Evolutionary conservation across 2,329 filamentous ascomycete species (phyloP).

Genomic region (Nemania bipapillata): DNA sequence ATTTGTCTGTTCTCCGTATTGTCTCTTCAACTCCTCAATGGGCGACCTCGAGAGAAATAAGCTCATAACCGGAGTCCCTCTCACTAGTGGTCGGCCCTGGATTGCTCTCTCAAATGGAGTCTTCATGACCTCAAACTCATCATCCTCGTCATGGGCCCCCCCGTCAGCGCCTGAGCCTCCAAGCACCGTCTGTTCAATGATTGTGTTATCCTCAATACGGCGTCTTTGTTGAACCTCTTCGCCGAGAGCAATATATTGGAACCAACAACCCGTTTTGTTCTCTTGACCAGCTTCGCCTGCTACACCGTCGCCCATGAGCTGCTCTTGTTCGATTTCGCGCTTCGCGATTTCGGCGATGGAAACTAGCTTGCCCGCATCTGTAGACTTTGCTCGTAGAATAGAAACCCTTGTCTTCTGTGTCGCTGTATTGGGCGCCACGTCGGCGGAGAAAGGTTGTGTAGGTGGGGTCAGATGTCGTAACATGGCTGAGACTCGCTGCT

Average conservation of each 20-base stretch:
- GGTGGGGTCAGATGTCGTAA: conserved; percentile 55
- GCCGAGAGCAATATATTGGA: conserved; percentile 68
- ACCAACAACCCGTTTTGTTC: conserved; percentile 53
- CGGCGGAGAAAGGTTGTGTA: conserved; percentile 6
- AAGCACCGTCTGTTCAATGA: conserved; percentile 60
- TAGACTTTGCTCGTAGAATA: conserved; percentile 62
- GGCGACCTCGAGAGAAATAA: conserved; percentile 67
- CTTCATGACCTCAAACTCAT: conserved; percentile 68
- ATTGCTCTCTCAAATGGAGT: conserved; percentile 67
- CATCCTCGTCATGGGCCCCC: conserved; percentile 52
- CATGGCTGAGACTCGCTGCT: conserved; percentile 62
- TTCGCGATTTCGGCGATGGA: conserved; percentile 75
- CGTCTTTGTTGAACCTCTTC: conserved; percentile 54
- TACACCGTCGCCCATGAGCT: not conserved
- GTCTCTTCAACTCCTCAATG: conserved; percentile 65
- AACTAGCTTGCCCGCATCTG: conserved; percentile 72
- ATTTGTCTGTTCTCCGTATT: conserved; percentile 61
- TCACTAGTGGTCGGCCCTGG: conserved; percentile 58
- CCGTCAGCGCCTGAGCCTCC: conserved; percentile 44
- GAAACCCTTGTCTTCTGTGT: conserved; percentile 51
- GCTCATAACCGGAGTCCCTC: conserved; percentile 66
- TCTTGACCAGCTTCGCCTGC: not conserved
- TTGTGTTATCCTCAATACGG: conserved; percentile 48
- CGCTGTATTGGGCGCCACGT: not conserved
- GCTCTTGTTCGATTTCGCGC: conserved; percentile 60